Evolutionary conservation across 306 rosid species (phyloP).

Genomic region (Cicer chorassanicum): DNA sequence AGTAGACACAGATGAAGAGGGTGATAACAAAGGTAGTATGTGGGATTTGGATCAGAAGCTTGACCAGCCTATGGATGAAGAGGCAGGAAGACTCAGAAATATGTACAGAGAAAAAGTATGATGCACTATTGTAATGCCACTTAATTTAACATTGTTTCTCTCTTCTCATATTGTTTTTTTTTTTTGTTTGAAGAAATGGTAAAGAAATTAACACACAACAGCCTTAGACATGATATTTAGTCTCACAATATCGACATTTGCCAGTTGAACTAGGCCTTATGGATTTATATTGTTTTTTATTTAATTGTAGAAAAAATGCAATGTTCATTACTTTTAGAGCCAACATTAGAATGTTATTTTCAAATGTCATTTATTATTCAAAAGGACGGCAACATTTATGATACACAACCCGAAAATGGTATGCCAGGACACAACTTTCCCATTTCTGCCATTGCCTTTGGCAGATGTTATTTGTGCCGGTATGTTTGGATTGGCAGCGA

Average conservation of each 20-base stretch:
- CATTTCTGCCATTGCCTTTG: not conserved
- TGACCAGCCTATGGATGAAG: slow-evolving; percentile 96
- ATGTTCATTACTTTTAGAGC: not conserved
- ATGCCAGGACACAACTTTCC: not conserved
- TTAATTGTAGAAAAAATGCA: not conserved
- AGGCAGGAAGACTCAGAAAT: slow-evolving; percentile 82
- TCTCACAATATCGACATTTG: no score
- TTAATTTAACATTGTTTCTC: slow-evolving; percentile 14
- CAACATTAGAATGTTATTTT: not conserved
- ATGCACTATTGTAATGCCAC: slow-evolving; percentile 22
- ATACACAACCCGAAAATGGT: not conserved
- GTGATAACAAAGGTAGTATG: slow-evolving; percentile 73
- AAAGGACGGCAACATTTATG: not conserved
- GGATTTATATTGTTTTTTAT: not conserved
- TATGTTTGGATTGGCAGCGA: no score
- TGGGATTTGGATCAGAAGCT: slow-evolving; percentile 94
- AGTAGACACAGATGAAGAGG: slow-evolving; percentile 62
- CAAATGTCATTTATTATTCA: not conserved
- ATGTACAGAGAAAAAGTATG: slow-evolving; percentile 93
- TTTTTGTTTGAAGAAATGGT: not conserved
- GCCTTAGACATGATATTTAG: no score
- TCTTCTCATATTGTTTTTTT: not conserved
- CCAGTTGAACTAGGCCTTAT: no score
- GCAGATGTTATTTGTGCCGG: no score
- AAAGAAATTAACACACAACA: no score